Base-by-base conservation (phyloP, 441 rosid genomes). In the Populus tomentosa region DNA sequence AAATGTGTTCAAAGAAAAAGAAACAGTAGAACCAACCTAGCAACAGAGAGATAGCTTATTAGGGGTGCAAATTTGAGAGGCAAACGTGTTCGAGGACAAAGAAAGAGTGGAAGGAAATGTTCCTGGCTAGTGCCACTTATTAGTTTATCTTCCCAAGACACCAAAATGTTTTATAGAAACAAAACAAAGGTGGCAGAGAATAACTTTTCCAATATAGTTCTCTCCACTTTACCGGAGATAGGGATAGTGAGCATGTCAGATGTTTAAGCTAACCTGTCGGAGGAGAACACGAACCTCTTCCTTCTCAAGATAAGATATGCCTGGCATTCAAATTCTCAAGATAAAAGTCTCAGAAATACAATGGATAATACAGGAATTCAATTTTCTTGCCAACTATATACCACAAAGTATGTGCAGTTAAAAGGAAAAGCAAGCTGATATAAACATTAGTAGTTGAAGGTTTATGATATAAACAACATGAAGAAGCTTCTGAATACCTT, bases 241-340 rank as follows among this genome's bases (percentile, higher is more conserved):
- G 32, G 18, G 35, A 65, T 28, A 65, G 32, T 10, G 32, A 23
- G 32, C 32, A 30, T 30, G 28, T 65, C 18, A 65, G 36, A 21
- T 67, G 24, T 24, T 24, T 59, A 62, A 76, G 82, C 82, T 71
- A 81, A 95, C 99, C 99, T 93, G 89, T 69, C 97, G 87, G 81
- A 95, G 94, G 78, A 91, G 94, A 70, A 89, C 77, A 66, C 99
- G 97, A n/a, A 95, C 96, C 85, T 95, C 98, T 88, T 92, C 98
- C 86, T 95, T 95, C 94, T 95, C 98, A 26, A 85, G 82, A 86
- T 92, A 95, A 16, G 97, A 90, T 82, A 88, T 82, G 75, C 99
- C 98, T 95, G 32, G 80, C 73, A 88, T 61, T 82, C 38, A 75
- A 76, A 77, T 30, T 10, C 72, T 69, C 72, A 75, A 38, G 32